Evolutionary conservation across 2,329 filamentous ascomycete genomes (phyloP).

Genomic region (Alternaria alternata): DNA sequence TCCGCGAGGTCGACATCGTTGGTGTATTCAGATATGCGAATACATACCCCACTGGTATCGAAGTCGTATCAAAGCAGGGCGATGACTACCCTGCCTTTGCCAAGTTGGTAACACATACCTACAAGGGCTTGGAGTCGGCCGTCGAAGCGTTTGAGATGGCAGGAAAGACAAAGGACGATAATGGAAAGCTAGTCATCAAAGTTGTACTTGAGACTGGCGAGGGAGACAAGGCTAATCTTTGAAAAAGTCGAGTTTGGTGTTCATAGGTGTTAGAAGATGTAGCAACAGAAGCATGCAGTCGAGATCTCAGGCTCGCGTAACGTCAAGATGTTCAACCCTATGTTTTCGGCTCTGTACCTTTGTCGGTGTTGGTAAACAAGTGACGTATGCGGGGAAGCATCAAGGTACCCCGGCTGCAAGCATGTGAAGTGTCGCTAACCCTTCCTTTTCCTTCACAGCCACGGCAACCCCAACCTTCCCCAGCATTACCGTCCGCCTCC

Average conservation of each 20-base stretch:
- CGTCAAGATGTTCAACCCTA: no score
- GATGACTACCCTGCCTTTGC: constrained; percentile 68
- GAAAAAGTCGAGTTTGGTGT: neutral
- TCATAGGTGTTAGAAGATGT: neutral
- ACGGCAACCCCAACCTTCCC: neutral
- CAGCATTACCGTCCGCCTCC: neutral
- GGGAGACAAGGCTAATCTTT: constrained; percentile 33
- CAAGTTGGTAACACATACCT: constrained; percentile 77
- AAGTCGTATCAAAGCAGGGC: constrained; percentile 59
- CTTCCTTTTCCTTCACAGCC: neutral
- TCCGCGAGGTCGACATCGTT: constrained; percentile 80
- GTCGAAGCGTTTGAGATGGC: constrained; percentile 75
- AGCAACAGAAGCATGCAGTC: neutral
- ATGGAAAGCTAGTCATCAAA: constrained; percentile 75
- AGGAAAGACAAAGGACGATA: constrained; percentile 70
- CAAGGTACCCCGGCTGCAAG: neutral
- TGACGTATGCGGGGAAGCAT: constrained; percentile 14
- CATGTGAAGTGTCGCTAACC: neutral
- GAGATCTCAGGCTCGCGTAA: neutral
- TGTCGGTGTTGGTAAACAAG: constrained; percentile 2
- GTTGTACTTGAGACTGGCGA: constrained; percentile 65
- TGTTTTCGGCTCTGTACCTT: neutral
- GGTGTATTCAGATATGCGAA: constrained; percentile 81
- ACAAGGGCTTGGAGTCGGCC: constrained; percentile 69
- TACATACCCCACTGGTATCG: constrained; percentile 76